Conservation (phyloP, 805 yeast species). For the Myxozyma melibiosi region DNA sequence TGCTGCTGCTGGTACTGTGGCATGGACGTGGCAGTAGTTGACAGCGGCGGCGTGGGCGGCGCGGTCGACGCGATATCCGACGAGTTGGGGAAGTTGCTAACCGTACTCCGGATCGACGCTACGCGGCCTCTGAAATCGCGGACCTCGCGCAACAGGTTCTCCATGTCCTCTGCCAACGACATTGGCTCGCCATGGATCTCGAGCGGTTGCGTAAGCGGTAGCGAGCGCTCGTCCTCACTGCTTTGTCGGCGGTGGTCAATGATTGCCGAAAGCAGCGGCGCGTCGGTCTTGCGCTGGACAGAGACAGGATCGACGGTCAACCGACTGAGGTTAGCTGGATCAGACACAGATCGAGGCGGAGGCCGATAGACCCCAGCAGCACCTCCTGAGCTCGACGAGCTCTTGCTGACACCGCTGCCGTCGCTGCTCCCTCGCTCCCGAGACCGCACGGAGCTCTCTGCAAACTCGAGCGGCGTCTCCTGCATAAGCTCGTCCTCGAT, state of each 20-base stretch:
- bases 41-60: not conserved
- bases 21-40: not conserved
- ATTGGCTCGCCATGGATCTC: not conserved
- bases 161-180: slow-evolving; percentile 26
- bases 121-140: slow-evolving; percentile 28
- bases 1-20: not conserved
- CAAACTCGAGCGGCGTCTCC: slow-evolving; percentile 22
- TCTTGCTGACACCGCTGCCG: not conserved
- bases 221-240: not conserved
- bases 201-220: not conserved
- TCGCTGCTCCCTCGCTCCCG: not conserved
- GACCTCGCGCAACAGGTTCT: slow-evolving; percentile 23
- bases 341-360: slow-evolving; percentile 8
- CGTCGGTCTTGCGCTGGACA: slow-evolving; percentile 1
- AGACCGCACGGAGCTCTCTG: slow-evolving; percentile 1
- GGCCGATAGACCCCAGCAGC: not conserved
- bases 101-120: slow-evolving; percentile 11
- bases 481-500: slow-evolving; percentile 27
- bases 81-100: not conserved
- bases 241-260: no score
- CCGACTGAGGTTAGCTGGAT: slow-evolving; percentile 2
- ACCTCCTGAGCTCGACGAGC: not conserved
- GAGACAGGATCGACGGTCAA: not conserved
- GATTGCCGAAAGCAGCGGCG: slow-evolving; percentile 9
- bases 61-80: not conserved